Percentiles rank a stretch among this genome's conserved stretches.
Conservation (phyloP, 768 basidiomycete genomes). For the Collybia sp. region DNA sequence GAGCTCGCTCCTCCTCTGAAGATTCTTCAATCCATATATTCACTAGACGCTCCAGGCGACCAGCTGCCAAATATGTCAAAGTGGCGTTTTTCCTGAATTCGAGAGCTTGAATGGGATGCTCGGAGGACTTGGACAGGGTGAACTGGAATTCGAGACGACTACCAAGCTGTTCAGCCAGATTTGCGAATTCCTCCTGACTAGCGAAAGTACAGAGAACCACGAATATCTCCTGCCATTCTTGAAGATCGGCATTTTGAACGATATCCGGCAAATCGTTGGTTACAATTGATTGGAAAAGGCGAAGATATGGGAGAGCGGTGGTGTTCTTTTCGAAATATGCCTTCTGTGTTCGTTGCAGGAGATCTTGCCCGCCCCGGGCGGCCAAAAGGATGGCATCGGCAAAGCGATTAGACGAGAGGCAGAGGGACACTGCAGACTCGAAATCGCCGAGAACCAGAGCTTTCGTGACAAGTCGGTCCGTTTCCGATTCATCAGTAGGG, state of each 20-base stretch:
- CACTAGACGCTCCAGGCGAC: constrained; percentile 80
- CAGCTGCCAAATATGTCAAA: constrained; percentile 89
- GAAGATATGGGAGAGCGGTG: constrained; percentile 75
- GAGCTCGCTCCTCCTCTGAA: constrained; percentile 70
- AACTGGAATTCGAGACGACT: constrained; percentile 86
- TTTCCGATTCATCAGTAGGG: constrained; percentile 80
- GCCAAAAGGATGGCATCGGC: constrained; percentile 95
- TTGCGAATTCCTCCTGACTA: constrained; percentile 73
- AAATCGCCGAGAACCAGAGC: constrained; percentile 97
- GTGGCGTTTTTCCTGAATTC: constrained; percentile 83
- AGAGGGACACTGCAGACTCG: constrained; percentile 84
- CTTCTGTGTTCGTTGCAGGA: constrained; percentile 84
- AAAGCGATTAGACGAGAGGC: constrained; percentile 82
- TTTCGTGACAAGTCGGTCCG: constrained; percentile 85
- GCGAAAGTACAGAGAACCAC: constrained; percentile 97
- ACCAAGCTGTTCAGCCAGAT: constrained; percentile 90
- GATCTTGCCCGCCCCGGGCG: constrained; percentile 83
- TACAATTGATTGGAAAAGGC: constrained; percentile 92
- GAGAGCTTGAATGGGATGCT: constrained; percentile 37
- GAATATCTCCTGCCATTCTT: constrained; percentile 96
- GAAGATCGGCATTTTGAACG: constrained; percentile 92
- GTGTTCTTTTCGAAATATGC: constrained; percentile 89
- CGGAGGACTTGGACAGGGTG: constrained; percentile 48
- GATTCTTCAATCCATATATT: constrained; percentile 92
- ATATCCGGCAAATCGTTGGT: constrained; percentile 89